These are phyloP conservation scores for Ogataea zsoltii DNA, from an alignment of 805 yeast species.

Conservation along the genomic window DNA sequence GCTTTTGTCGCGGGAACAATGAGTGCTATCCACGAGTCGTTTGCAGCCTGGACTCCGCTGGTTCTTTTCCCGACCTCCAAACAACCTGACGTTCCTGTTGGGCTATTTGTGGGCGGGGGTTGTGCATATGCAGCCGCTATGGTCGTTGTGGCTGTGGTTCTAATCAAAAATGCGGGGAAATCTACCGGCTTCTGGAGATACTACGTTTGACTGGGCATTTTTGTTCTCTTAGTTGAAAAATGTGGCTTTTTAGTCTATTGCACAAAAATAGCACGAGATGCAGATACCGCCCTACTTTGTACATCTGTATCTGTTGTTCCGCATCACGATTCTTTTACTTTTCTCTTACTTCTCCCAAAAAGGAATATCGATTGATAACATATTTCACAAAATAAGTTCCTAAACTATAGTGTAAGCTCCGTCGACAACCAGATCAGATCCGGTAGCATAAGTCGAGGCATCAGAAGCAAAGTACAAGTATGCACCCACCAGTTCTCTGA, in stretches of 20 bases:
- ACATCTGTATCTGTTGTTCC: no score
- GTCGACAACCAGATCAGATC: slow-evolving; percentile 50
- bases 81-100: slow-evolving; percentile 4
- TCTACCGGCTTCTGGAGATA: slow-evolving; percentile 6
- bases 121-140: slow-evolving; percentile 6
- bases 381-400: background rate
- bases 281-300: no score
- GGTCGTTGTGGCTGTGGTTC: slow-evolving; percentile 1
- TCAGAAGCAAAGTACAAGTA: slow-evolving; percentile 54
- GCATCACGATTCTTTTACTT: background rate
- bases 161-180: slow-evolving; percentile 1
- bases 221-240: no score
- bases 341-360: background rate
- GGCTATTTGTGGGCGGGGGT: slow-evolving; percentile 3
- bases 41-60: slow-evolving; percentile 9
- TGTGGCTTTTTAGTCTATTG: background rate
- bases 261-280: background rate
- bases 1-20: slow-evolving; percentile 16
- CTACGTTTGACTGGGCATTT: no score
- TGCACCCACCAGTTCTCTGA: slow-evolving; percentile 53
- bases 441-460: slow-evolving; percentile 52
- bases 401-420: slow-evolving; percentile 48
- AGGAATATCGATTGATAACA: no score
- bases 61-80: slow-evolving; percentile 3
- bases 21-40: slow-evolving; percentile 13